Conservation (phyloP, 1,139 yeast genomes). For the Pichia sp. region DNA sequence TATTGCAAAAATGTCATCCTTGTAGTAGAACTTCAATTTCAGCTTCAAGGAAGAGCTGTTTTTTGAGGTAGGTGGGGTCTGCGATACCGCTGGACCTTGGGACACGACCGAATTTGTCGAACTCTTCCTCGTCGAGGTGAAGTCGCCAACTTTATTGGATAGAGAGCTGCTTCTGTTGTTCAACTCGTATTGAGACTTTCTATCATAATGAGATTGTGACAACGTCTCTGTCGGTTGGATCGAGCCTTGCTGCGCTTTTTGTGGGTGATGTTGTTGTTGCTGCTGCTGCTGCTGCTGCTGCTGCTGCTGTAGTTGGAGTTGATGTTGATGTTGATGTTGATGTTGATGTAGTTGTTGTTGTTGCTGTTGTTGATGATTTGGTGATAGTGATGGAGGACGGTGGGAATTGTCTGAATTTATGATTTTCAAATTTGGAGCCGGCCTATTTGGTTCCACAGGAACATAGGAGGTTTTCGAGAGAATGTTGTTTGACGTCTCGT, state of each 20-base stretch:
- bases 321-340: conserved; percentile 4
- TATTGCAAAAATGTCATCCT: conserved; percentile 88
- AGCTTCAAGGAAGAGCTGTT: conserved; percentile 25
- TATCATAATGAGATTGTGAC: conserved; percentile 32
- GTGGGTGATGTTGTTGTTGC: conserved; percentile 7
- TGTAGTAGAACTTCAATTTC: conserved; percentile 81
- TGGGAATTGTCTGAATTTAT: conserved; percentile 19
- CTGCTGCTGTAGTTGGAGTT: conserved; percentile 7
- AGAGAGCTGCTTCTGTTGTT: conserved; percentile 21
- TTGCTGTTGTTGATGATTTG: conserved; percentile 14
- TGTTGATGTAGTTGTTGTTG: conserved; percentile 11
- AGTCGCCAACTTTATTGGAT: conserved; percentile 23
- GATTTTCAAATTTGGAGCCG: conserved; percentile 30
- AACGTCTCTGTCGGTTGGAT: conserved; percentile 14
- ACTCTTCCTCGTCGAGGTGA: conserved; percentile 14
- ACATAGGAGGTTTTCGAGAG: conserved; percentile 11
- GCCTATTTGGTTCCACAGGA: conserved; percentile 27
- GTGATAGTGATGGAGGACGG: conserved; percentile 5
- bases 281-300: conserved; percentile 2
- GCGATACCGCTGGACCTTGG: conserved; percentile 8
- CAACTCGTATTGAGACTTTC: conserved; percentile 31
- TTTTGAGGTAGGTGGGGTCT: conserved; percentile 15
- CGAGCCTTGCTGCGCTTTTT: not conserved
- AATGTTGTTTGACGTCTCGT: conserved; percentile 31
- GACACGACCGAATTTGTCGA: conserved; percentile 8